Evolutionary conservation across 352 stramenopile genomes (phyloP), one percentile per base, ranked within the genome.

Genomic region (Aphanomyces invadans): DNA sequence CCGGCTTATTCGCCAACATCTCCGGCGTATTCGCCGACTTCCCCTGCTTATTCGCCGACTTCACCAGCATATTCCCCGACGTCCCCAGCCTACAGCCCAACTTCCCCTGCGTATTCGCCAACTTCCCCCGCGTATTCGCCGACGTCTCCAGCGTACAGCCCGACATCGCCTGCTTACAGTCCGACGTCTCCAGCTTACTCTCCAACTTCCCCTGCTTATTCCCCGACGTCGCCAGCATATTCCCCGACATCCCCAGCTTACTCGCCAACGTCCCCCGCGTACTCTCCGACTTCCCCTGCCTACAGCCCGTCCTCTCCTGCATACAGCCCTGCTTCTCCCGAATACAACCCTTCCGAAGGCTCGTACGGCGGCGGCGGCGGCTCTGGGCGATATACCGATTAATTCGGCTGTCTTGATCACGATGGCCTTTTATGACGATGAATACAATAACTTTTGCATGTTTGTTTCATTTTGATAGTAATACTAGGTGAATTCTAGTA

Each of bases 221-320:
- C 68, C 9, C 87, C 88, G 26, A 91, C 82, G 0, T 92, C 77
- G 21, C 84, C 87, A 4, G 78, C 81, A 36, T 95, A 95, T 73
- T 84, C 75, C n/a, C 90, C 90, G 49, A 97, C 90, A 25, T 92
- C 74, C 28, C 93, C 95, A 21, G 89, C 88, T 0, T 98, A 98
- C 70, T 81, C 54, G 2, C 88, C 90, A 31, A 97, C 88, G 9
- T 89, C 74, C 23, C 88, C 92, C 19, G 90, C 89, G 1, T 95
- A 96, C 69, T 73, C 57, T 0, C 88, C 87, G 10, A 96, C 80
- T 17, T 85, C 72, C 15, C 79, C 80, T 15, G 76, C 77, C 0
- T 91, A 85, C 67, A 75, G 62, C 0, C 82, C 81, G 1, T 88
- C 72, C 19, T 69, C 55, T 12, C 56, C 74, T 11, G 74, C 71